Conservation (phyloP, 345 rosid species). For the Corchorus capsularis region DNA sequence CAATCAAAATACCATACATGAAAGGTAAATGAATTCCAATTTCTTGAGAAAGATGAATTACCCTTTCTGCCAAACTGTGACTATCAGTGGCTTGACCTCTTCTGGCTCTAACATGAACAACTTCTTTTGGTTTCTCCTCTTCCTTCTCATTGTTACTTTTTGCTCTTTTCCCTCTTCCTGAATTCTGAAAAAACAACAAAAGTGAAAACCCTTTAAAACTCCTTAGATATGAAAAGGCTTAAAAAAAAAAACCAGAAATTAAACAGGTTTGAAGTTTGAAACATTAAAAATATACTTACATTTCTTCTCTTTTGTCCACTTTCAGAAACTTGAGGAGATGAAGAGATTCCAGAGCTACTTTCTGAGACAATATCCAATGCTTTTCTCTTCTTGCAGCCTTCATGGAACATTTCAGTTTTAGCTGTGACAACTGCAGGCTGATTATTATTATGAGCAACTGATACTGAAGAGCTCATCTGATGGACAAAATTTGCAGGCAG, state of each 20-base stretch:
- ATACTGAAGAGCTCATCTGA: conserved; percentile 25
- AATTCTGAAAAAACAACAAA: conserved; percentile 29
- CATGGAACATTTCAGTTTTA: conserved; percentile 35
- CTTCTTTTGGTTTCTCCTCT: conserved; percentile 57
- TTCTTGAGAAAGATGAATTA: conserved; percentile 21
- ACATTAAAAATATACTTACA: conserved; percentile 27
- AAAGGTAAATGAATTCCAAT: not conserved
- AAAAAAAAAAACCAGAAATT: not conserved
- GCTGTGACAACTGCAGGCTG: conserved; percentile 18
- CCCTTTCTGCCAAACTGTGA: conserved; percentile 96
- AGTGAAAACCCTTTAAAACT: not conserved
- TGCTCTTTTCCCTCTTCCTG: conserved; percentile 51
- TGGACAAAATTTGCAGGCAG: conserved; percentile 24
- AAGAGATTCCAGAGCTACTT: conserved; percentile 33
- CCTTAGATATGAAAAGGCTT: not conserved
- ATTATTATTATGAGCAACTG: conserved; percentile 13
- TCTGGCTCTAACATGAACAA: conserved; percentile 91
- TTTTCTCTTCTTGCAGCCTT: conserved; percentile 44
- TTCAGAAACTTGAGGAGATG: conserved; percentile 42
- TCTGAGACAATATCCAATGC: conserved; percentile 32
- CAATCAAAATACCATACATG: not conserved
- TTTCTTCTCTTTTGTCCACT: conserved; percentile 34
- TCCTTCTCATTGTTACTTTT: conserved; percentile 38
- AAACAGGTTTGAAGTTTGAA: not conserved
- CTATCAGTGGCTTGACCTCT: conserved; percentile 96